Percentiles rank a stretch among this genome's conserved stretches.
These are phyloP conservation scores for Achaetomiella virescens DNA, from an alignment of 495 filamentous ascomycete genomes.

Conservation along the genomic window DNA sequence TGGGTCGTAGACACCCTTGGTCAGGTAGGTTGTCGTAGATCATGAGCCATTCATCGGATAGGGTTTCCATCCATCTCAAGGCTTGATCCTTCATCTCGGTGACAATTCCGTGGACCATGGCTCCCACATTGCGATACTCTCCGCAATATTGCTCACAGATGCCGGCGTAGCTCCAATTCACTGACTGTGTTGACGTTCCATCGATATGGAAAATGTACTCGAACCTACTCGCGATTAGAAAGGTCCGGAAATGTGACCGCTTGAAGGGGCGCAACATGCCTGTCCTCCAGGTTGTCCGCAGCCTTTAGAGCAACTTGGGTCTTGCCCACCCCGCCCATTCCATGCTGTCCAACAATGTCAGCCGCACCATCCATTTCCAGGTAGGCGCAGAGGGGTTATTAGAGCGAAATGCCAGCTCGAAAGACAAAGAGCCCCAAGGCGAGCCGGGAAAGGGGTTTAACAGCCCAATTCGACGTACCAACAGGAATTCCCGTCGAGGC, in stretches of 20 bases:
- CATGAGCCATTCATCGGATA: slow-evolving; percentile 16
- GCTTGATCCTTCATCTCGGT: not conserved
- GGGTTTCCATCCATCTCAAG: slow-evolving; percentile 4
- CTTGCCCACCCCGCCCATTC: slow-evolving; percentile 21
- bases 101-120: not conserved
- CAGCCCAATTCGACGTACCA: not conserved
- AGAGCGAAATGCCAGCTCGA: too few species aligned
- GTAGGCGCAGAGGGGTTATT: too few species aligned
- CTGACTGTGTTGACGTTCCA: not conserved
- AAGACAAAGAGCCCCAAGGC: too few species aligned
- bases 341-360: not conserved
- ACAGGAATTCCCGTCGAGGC: slow-evolving; percentile 10
- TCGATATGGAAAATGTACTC: slow-evolving; percentile 18
- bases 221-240: not conserved
- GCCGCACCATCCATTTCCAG: too few species aligned
- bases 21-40: slow-evolving; percentile 14
- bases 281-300: slow-evolving; percentile 7
- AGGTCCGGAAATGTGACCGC: not conserved
- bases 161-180: slow-evolving; percentile 7
- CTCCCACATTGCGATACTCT: not conserved
- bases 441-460: too few species aligned
- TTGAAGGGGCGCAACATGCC: not conserved
- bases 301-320: slow-evolving; percentile 19
- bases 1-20: not conserved
- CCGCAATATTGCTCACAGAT: slow-evolving; percentile 3